Evolutionary conservation across 176 grass and related monocot species (phyloP).

Genomic region (Poa pratensis): DNA sequence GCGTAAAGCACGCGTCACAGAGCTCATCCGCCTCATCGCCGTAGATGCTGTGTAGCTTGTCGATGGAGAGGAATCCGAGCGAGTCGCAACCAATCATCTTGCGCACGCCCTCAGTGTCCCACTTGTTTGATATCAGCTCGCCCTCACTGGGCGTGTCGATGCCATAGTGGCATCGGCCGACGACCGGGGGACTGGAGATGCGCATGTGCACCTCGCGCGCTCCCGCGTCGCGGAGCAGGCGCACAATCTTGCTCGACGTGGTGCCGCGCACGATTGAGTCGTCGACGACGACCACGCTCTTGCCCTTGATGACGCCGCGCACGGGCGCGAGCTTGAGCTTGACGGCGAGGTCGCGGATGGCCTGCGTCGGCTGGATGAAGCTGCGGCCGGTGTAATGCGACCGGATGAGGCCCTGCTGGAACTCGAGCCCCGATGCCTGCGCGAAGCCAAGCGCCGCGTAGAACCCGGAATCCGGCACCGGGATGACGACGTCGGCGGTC

Average conservation of each 20-base stretch:
- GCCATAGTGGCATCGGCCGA: conserved; percentile 87
- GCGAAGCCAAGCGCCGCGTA: conserved; percentile 87
- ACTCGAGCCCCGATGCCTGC: conserved; percentile 65
- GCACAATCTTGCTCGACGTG: conserved; percentile 94
- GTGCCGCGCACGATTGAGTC: conserved; percentile 95
- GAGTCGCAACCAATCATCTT: conserved; percentile 77
- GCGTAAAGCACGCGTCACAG: conserved; percentile 87
- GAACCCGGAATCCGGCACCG: conserved; percentile 93
- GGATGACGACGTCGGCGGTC: conserved; percentile 87
- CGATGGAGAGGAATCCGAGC: conserved; percentile 80
- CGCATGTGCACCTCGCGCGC: conserved; percentile 98
- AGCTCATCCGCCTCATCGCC: conserved; percentile 63
- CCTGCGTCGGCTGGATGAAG: conserved; percentile 90
- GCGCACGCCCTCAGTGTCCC: conserved; percentile 69
- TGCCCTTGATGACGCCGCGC: conserved; percentile 69
- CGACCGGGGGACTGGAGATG: conserved; percentile 83
- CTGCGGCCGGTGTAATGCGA: conserved; percentile 93
- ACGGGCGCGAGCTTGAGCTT: conserved; percentile 91
- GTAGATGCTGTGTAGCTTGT: conserved; percentile 70
- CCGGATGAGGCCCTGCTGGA: conserved; percentile 91
- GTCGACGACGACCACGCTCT: conserved; percentile 92
- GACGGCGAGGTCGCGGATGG: conserved; percentile 84
- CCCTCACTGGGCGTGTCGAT: conserved; percentile 83
- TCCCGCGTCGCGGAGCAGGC: conserved; percentile 71
- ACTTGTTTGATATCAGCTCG: conserved; percentile 84